Conservation (phyloP, 116 monocot genomes). For the Phalaenopsis hybrid region DNA sequence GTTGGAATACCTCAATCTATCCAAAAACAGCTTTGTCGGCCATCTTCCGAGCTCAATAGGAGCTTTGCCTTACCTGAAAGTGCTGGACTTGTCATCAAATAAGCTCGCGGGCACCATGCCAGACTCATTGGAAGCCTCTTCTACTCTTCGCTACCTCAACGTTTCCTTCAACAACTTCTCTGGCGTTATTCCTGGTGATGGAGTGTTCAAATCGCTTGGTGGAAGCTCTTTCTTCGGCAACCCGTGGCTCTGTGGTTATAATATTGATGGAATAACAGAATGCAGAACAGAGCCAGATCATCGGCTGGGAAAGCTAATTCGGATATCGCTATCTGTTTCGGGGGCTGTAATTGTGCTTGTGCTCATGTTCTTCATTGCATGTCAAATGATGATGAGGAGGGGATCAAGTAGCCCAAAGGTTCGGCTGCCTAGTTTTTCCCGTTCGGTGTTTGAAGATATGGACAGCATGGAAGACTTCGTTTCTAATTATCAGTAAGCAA, state of each 20-base stretch:
- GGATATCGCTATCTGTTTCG: neutral
- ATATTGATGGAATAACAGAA: constrained; percentile 21
- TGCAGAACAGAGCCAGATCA: constrained; percentile 19
- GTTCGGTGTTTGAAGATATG: neutral
- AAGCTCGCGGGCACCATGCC: constrained; percentile 44
- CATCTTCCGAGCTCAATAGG: constrained; percentile 49
- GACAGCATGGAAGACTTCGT: neutral
- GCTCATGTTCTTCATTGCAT: neutral
- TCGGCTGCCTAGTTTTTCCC: constrained; percentile 5
- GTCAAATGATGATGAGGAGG: neutral
- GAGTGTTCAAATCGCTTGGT: constrained; percentile 37
- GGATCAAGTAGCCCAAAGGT: neutral
- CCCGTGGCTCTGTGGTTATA: constrained; percentile 44
- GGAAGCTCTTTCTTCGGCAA: constrained; percentile 54
- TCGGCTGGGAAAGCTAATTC: neutral
- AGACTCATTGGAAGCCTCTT: constrained; percentile 38
- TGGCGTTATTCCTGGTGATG: constrained; percentile 37
- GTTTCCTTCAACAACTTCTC: constrained; percentile 72
- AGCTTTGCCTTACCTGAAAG: constrained; percentile 42
- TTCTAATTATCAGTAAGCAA: neutral
- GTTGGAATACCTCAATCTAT: constrained; percentile 72
- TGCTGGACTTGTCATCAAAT: constrained; percentile 64
- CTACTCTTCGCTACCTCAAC: constrained; percentile 42
- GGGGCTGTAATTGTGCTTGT: neutral
- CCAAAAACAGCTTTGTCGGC: constrained; percentile 44